Evolutionary conservation across 257 asterid species (phyloP).

Genomic region (Prunella vulgaris): DNA sequence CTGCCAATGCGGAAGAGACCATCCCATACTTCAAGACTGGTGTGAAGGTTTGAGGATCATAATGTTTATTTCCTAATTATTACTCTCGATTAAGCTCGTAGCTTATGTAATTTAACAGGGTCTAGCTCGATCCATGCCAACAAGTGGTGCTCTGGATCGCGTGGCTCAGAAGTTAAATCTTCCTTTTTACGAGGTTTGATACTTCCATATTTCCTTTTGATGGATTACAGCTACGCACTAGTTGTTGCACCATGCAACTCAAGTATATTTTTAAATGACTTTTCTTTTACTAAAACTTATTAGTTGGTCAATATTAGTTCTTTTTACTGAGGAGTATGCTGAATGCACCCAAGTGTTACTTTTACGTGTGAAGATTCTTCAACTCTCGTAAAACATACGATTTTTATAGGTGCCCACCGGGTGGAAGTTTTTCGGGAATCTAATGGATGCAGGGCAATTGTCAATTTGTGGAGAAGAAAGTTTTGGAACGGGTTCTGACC

Average conservation of each 20-base stretch:
- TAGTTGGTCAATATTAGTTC: no score
- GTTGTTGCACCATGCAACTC: no score
- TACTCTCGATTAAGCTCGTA: not conserved
- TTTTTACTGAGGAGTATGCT: no score
- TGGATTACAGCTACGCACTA: no score
- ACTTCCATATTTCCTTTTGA: not conserved
- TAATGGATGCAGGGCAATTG: conserved; percentile 92
- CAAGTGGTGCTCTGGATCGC: conserved; percentile 97
- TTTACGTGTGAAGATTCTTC: not conserved
- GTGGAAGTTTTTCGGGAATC: conserved; percentile 96
- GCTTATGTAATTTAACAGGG: conserved; percentile 47
- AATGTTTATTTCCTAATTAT: not conserved
- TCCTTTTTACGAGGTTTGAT: conserved; percentile 72
- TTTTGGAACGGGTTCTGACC: conserved; percentile 98
- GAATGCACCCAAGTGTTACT: no score
- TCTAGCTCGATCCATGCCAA: conserved; percentile 99
- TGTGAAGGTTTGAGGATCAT: conserved; percentile 55
- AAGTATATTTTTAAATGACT: no score
- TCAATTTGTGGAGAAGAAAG: conserved; percentile 99
- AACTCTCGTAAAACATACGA: not conserved
- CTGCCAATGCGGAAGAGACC: conserved; percentile 87
- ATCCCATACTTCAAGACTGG: conserved; percentile 84
- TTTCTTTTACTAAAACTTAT: no score
- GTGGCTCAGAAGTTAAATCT: conserved; percentile 81
- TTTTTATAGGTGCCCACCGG: conserved; percentile 87